Conservation (phyloP, 2,329 filamentous ascomycete genomes). For the Aspergillus tanneri region DNA sequence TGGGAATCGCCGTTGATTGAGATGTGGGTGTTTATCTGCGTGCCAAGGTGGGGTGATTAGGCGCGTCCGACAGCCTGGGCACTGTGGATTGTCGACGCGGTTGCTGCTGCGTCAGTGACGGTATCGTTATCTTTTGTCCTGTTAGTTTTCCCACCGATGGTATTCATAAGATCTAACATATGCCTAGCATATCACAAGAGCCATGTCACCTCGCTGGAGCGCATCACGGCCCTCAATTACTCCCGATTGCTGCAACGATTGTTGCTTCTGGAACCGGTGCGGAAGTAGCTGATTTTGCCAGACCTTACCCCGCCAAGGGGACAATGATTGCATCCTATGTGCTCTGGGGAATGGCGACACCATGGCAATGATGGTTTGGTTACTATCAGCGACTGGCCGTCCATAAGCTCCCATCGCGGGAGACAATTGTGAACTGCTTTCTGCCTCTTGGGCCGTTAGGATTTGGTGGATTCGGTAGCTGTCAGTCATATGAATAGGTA, state of each 20-base stretch:
- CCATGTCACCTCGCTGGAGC: slow-evolving; percentile 44
- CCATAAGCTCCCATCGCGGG: slow-evolving; percentile 64
- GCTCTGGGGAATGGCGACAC: slow-evolving; percentile 65
- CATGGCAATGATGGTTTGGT: slow-evolving; percentile 60
- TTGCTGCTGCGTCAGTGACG: slow-evolving; percentile 44
- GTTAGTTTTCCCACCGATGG: slow-evolving; percentile 33
- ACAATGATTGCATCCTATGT: slow-evolving; percentile 66
- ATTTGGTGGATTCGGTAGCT: slow-evolving; percentile 58
- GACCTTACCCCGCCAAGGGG: slow-evolving; percentile 55
- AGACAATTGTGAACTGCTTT: slow-evolving; percentile 67
- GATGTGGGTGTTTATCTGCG: slow-evolving; percentile 59
- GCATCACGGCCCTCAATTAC: slow-evolving; percentile 65
- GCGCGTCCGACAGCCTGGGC: slow-evolving; percentile 49
- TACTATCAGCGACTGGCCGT: slow-evolving; percentile 69
- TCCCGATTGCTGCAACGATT: slow-evolving; percentile 66
- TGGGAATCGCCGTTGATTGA: slow-evolving; percentile 64
- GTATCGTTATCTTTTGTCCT: slow-evolving; percentile 57
- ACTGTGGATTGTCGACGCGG: slow-evolving; percentile 52
- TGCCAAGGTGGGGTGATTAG: slow-evolving; percentile 57
- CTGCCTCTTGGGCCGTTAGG: slow-evolving; percentile 66
- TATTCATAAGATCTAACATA: slow-evolving; percentile 23
- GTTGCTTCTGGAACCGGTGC: slow-evolving; percentile 65
- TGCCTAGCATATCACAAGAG: slow-evolving; percentile 37
- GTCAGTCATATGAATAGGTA: slow-evolving; percentile 17
- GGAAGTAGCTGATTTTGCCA: slow-evolving; percentile 60